Base-by-base conservation (phyloP, 331 rosid species). In the Rhamnella rubrinervis region DNA sequence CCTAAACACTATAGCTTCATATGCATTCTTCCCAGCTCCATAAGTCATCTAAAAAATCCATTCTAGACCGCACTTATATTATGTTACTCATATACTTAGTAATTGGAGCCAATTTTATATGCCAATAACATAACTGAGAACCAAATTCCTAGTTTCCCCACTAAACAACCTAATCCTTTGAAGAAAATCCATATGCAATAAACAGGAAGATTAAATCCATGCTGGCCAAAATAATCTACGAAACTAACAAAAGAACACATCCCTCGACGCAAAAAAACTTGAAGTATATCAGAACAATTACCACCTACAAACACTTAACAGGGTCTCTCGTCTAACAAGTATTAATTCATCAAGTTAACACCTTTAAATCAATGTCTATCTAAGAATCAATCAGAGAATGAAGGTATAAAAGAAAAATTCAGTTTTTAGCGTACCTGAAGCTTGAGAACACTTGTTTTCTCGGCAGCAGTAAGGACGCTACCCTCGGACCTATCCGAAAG, bases 401-500 rank as follows among this genome's bases (percentile, higher is more conserved):
- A 4, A 1, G 9, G 25, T 15, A 21, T 1, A 40, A n/a, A 61
- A 18, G 17, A 68, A 35, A 56, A 64, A 66, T 58, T 31, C 9
- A 2, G 47, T 15, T 67, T 64, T 25, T 18, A 63, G 59, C 23
- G 67, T 39, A 90, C 98, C 96, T 93, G 98, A 73, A 93, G 89
- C 79, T 85, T 90, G 72, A 86, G 66, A 65, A 93, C 98, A 23
- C 81, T 85, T 21, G 92, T 88, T 85, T 81, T 93, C 59, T 65
- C 85, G 4, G 92, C 70, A 26, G 82, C 92, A 52, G 96, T 74
- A 61, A 82, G 90, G 26, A 90, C 83, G 67, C 96, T 82, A 60
- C 80, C 89, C 41, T 91, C 95, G 3, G 92, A 78, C 40, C 97
- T 87, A 70, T 93, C 97, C 0, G 98, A 93, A 37, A 93, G 95